Conservation (phyloP, 441 rosid genomes). For the Iberis amara region DNA sequence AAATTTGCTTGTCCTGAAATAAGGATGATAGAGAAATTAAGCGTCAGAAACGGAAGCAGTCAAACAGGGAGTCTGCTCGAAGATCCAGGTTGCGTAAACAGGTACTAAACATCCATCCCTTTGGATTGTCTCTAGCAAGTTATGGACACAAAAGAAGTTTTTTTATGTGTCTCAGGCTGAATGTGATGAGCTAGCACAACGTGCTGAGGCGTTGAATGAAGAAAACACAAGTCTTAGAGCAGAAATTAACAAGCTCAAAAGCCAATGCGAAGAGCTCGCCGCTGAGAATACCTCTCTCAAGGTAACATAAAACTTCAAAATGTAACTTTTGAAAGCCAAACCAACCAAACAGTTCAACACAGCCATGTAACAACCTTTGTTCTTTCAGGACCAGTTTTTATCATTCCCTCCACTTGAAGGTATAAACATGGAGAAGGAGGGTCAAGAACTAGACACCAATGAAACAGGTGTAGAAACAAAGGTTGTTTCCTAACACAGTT, state of each 20-base stretch:
- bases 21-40: conserved; percentile 85
- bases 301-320: conserved; percentile 33
- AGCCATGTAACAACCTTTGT: not conserved
- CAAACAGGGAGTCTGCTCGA: conserved; percentile 92
- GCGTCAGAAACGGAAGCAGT: conserved; percentile 89
- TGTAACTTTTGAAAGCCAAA: not conserved
- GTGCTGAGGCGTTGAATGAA: conserved; percentile 67
- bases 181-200: conserved; percentile 87
- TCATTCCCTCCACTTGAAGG: conserved; percentile 51
- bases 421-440: conserved; percentile 41
- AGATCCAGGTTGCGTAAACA: conserved; percentile 89
- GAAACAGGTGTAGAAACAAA: conserved; percentile 34
- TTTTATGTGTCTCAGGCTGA: conserved; percentile 56
- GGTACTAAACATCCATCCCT: conserved; percentile 39
- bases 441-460: conserved; percentile 34
- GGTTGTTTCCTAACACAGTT: conserved; percentile 34
- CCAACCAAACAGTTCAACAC: too few species aligned
- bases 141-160: conserved; percentile 18
- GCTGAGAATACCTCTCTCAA: conserved; percentile 65
- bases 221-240: conserved; percentile 74
- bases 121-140: conserved; percentile 13
- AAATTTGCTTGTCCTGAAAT: conserved; percentile 4
- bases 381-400: conserved; percentile 64
- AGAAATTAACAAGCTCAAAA: conserved; percentile 64
- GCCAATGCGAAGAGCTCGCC: conserved; percentile 67